Conservation (phyloP, 1,284 basidiomycete species). For the Moesziomyces antarcticus region DNA sequence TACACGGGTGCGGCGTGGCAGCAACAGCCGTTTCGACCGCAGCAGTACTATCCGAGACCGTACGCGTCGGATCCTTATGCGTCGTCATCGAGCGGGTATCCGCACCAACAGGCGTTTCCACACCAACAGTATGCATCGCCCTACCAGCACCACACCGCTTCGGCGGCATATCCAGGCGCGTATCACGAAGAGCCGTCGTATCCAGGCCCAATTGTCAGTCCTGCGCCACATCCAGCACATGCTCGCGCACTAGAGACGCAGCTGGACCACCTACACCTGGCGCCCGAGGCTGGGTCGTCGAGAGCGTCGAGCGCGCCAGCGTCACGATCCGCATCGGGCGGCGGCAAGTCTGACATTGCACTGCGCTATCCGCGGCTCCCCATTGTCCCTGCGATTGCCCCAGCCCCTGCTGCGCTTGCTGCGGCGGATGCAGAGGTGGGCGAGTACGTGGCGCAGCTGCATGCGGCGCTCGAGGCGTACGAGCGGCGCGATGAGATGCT, state of each 20-base stretch:
- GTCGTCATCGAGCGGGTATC: conserved; percentile 4
- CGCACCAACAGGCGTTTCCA: conserved; percentile 8
- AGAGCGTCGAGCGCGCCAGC: background rate
- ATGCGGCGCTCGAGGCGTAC: conserved; percentile 18
- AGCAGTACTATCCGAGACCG: conserved; percentile 24
- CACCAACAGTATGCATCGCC: conserved; percentile 7
- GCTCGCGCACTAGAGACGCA: conserved; percentile 14
- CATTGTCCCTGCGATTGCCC: conserved; percentile 8
- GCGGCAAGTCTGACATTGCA: conserved; percentile 21
- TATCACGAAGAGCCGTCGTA: background rate
- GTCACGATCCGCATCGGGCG: background rate
- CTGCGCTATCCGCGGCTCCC: conserved; percentile 39
- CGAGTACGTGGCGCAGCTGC: conserved; percentile 23
- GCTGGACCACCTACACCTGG: conserved; percentile 11
- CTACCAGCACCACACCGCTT: conserved; percentile 5
- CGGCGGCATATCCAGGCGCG: background rate
- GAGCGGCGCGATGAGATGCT: conserved; percentile 38
- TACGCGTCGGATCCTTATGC: conserved; percentile 11
- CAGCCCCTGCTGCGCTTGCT: conserved; percentile 11
- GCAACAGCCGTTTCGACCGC: conserved; percentile 14
- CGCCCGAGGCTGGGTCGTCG: conserved; percentile 3
- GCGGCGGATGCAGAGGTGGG: background rate
- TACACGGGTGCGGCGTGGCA: conserved; percentile 6
- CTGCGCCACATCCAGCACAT: conserved; percentile 12
- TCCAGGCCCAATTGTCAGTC: conserved; percentile 12